Conservation (phyloP, 208 protist genomes). For the Trypanosoma theileri region DNA sequence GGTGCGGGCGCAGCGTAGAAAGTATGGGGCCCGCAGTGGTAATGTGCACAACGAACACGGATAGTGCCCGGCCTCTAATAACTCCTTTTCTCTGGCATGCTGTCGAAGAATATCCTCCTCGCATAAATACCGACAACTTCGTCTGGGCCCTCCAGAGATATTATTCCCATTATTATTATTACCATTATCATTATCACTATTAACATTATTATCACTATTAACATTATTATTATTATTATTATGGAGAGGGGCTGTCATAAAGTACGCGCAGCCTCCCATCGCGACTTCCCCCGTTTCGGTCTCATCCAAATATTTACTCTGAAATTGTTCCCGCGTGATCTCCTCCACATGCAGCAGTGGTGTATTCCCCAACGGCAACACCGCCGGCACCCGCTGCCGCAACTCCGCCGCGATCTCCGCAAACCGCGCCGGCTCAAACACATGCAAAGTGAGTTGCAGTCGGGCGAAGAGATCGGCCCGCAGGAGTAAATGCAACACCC, state of each 20-base stretch:
- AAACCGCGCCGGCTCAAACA: constrained; percentile 58
- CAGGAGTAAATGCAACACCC: constrained; percentile 56
- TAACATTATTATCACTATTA: background rate
- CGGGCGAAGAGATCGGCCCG: constrained; percentile 59
- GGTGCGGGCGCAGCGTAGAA: constrained; percentile 61
- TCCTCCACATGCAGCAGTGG: constrained; percentile 58
- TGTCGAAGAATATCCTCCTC: constrained; percentile 56
- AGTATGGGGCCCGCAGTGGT: constrained; percentile 52
- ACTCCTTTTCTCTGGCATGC: constrained; percentile 38
- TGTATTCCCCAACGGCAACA: constrained; percentile 39
- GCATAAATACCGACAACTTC: constrained; percentile 39
- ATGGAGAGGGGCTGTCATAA: constrained; percentile 13
- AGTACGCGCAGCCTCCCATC: constrained; percentile 14
- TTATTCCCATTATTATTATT: background rate
- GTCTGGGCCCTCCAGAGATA: background rate
- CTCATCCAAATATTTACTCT: constrained; percentile 42
- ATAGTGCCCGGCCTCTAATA: constrained; percentile 41
- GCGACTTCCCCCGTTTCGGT: constrained; percentile 1
- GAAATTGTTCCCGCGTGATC: constrained; percentile 54
- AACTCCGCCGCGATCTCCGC: constrained; percentile 31
- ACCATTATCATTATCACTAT: background rate
- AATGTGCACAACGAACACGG: constrained; percentile 77
- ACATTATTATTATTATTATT: background rate
- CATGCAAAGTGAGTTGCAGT: constrained; percentile 71
- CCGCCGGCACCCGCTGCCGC: constrained; percentile 16